These are phyloP conservation scores for Lactifluus subvellereus DNA, from an alignment of 768 basidiomycete genomes.

Conservation along the genomic window DNA sequence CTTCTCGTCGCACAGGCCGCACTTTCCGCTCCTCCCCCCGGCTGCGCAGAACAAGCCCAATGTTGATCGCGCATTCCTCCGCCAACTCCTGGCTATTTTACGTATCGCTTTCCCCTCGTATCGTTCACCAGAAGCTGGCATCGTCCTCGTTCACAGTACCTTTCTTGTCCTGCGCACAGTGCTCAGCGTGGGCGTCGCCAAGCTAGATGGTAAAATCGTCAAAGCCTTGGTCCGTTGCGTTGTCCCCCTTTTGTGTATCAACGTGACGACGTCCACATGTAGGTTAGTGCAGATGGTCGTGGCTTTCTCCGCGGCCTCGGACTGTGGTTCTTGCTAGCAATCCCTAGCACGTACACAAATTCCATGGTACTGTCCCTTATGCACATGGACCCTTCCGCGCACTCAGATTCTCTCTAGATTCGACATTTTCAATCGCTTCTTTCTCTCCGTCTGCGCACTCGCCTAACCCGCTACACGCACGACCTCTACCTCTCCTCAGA, in stretches of 20 bases:
- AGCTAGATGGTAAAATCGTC: conserved; percentile 85
- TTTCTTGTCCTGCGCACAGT: conserved; percentile 86
- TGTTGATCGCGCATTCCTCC: conserved; percentile 62
- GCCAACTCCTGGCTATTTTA: conserved; percentile 69
- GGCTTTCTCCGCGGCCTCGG: conserved; percentile 79
- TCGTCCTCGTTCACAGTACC: conserved; percentile 71
- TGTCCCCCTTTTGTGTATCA: background rate
- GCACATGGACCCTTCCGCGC: background rate
- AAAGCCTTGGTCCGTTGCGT: conserved; percentile 59
- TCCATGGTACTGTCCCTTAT: conserved; percentile 56
- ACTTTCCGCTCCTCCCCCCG: conserved; percentile 56
- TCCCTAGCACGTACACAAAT: conserved; percentile 94
- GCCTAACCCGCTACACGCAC: conserved; percentile 84
- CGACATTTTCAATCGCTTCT: conserved; percentile 85
- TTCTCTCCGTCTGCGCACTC: conserved; percentile 74
- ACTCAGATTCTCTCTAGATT: conserved; percentile 44
- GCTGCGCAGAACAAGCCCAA: conserved; percentile 45
- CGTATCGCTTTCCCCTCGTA: conserved; percentile 64
- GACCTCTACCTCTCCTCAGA: conserved; percentile 83
- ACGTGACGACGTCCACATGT: background rate
- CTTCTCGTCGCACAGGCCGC: conserved; percentile 40
- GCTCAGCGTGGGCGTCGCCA: conserved; percentile 81
- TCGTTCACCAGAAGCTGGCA: conserved; percentile 61
- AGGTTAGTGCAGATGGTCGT: conserved; percentile 76
- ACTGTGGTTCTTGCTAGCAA: conserved; percentile 84